These are phyloP conservation scores for Colletotrichum ledebouriae DNA, from an alignment of 2,329 filamentous ascomycete species.

Conservation along the genomic window DNA sequence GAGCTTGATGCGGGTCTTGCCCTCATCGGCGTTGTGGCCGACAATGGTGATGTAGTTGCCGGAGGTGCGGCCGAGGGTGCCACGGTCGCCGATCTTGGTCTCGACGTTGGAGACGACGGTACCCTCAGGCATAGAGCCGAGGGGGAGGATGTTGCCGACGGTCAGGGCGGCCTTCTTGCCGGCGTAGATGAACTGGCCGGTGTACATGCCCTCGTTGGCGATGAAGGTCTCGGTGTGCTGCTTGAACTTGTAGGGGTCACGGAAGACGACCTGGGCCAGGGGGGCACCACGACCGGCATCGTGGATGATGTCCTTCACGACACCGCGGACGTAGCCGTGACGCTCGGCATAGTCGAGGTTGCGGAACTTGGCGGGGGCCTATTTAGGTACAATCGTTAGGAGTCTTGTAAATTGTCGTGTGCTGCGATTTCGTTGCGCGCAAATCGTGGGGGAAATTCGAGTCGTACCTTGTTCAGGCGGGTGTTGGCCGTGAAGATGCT, in stretches of 20 bases:
- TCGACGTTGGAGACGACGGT: conserved; percentile 99
- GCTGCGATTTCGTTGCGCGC: conserved; percentile 11
- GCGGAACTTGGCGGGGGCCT: conserved; percentile 83
- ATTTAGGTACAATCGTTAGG: conserved; percentile 20
- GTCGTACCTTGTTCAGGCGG: conserved; percentile 91
- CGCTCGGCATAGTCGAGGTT: conserved; percentile 96
- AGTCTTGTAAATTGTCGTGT: conserved; percentile 33
- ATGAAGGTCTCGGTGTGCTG: conserved; percentile 99
- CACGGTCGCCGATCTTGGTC: conserved; percentile 98
- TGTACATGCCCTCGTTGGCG: conserved; percentile 99
- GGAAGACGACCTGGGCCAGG: conserved; percentile 96
- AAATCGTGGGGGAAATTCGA: conserved; percentile 60
- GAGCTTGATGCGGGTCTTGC: conserved; percentile 99
- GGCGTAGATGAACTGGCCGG: conserved; percentile 99
- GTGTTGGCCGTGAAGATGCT: conserved; percentile 80
- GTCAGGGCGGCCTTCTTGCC: conserved; percentile 98
- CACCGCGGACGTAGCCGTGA: conserved; percentile 97
- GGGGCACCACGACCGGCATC: conserved; percentile 98
- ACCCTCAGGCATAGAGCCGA: conserved; percentile 96
- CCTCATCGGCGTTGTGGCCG: conserved; percentile 98
- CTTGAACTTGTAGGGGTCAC: conserved; percentile 98
- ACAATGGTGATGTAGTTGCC: conserved; percentile 99
- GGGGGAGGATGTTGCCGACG: conserved; percentile 96
- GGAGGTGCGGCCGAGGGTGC: conserved; percentile 94
- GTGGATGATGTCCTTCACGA: conserved; percentile 99